A percentile compares a stretch with the other conserved stretches of the same genome.
Conservation (phyloP, 2,329 filamentous ascomycete genomes). For the Aureobasidium pullulans region DNA sequence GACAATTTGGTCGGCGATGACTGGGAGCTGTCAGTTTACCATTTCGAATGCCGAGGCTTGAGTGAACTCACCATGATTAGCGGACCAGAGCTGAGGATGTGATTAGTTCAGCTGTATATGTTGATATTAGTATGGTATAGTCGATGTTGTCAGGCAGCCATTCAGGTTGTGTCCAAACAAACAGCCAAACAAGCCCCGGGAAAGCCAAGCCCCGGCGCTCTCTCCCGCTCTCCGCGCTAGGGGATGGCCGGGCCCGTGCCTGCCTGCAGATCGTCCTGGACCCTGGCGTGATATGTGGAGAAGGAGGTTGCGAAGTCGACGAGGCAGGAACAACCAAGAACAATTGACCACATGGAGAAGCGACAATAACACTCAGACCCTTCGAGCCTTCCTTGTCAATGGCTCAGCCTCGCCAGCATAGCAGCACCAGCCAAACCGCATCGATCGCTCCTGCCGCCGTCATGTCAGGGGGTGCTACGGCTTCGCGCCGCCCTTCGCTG, state of each 20-base stretch:
- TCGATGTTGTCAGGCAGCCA: conserved; percentile 3
- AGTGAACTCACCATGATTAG: not conserved
- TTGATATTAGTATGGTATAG: not conserved
- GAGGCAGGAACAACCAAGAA: not conserved
- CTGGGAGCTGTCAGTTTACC: not conserved
- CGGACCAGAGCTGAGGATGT: not conserved
- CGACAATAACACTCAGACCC: not conserved
- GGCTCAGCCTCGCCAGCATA: conserved; percentile 11
- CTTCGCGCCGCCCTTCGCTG: conserved; percentile 33
- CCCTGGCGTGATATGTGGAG: not conserved
- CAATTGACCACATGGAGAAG: not conserved
- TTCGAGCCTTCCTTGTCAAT: not conserved
- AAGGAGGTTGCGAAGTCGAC: not conserved
- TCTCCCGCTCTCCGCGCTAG: not conserved
- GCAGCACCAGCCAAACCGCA: conserved; percentile 13
- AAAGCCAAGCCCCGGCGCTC: not conserved
- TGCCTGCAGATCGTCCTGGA: not conserved
- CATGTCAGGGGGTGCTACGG: conserved; percentile 10
- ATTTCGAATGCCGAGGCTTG: too few species aligned
- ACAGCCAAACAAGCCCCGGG: not conserved
- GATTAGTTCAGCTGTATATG: not conserved
- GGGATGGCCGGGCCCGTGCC: not conserved
- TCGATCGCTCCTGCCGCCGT: not conserved
- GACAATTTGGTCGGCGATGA: conserved; percentile 24
- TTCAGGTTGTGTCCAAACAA: not conserved